Conservation (phyloP, 495 filamentous ascomycete species). For the Xylaria cubensis region DNA sequence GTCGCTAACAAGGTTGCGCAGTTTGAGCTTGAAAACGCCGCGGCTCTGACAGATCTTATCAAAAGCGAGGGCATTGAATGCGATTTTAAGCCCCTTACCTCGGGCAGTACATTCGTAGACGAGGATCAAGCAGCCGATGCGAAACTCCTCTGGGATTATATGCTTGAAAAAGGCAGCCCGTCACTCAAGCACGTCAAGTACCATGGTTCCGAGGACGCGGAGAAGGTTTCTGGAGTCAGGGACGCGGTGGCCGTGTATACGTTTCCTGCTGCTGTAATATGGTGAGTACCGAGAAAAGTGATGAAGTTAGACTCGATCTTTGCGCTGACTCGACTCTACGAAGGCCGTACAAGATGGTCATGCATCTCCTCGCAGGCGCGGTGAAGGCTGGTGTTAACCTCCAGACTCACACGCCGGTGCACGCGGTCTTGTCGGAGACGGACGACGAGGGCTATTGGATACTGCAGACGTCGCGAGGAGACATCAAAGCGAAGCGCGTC, state of each 20-base stretch:
- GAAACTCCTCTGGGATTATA: slow-evolving; percentile 42
- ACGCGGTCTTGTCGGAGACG: slow-evolving; percentile 30
- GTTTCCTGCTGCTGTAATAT: slow-evolving; percentile 44
- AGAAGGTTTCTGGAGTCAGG: slow-evolving; percentile 28
- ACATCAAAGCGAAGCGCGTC: slow-evolving; percentile 53
- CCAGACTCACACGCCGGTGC: slow-evolving; percentile 42
- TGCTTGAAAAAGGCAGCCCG: slow-evolving; percentile 44
- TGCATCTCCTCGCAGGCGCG: slow-evolving; percentile 56
- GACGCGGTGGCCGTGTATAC: slow-evolving; percentile 33
- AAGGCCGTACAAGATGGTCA: slow-evolving; percentile 66
- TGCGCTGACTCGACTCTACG: background rate
- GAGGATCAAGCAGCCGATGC: slow-evolving; percentile 39
- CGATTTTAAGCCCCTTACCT: slow-evolving; percentile 47
- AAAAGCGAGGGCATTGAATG: slow-evolving; percentile 52
- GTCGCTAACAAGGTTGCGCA: slow-evolving; percentile 55
- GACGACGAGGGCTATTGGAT: slow-evolving; percentile 47
- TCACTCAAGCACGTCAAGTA: slow-evolving; percentile 43
- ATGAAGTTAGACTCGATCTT: slow-evolving; percentile 43
- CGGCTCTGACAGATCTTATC: slow-evolving; percentile 51
- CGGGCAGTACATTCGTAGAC: slow-evolving; percentile 59
- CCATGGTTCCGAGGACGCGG: slow-evolving; percentile 35
- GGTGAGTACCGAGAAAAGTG: slow-evolving; percentile 47
- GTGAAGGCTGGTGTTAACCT: slow-evolving; percentile 43
- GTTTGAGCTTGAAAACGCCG: slow-evolving; percentile 57
- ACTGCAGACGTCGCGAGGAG: slow-evolving; percentile 57